These are phyloP conservation scores for Cutaneotrichosporon cyanovorans DNA, from an alignment of 1,284 basidiomycete genomes.

Conservation along the genomic window DNA sequence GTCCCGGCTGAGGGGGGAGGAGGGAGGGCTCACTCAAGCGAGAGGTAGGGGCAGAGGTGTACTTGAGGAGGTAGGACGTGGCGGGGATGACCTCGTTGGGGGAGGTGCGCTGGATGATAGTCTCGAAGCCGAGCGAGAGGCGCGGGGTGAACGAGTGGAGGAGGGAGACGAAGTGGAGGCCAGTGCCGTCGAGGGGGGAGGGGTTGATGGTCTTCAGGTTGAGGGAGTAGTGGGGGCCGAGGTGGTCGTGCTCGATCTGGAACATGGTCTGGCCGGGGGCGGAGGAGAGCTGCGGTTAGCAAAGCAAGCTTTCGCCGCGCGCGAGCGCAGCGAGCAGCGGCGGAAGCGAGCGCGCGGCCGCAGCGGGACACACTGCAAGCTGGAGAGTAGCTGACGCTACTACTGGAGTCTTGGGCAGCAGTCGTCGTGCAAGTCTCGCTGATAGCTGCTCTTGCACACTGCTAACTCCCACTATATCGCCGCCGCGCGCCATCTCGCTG, in stretches of 20 bases:
- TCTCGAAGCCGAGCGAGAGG: constrained; percentile 82
- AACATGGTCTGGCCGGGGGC: constrained; percentile 73
- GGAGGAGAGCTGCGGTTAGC: constrained; percentile 33
- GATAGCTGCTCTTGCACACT: not conserved
- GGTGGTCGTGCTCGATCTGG: constrained; percentile 90
- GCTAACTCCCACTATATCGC: not conserved
- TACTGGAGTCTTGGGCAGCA: too few relatives aligned
- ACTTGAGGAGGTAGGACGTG: constrained; percentile 83
- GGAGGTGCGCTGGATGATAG: constrained; percentile 70
- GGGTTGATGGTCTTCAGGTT: constrained; percentile 92
- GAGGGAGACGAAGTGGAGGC: constrained; percentile 88
- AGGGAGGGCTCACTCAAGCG: constrained; percentile 40
- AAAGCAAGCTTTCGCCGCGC: not conserved
- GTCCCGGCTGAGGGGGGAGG: constrained; percentile 24
- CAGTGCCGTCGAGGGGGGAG: constrained; percentile 77
- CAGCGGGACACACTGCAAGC: too few relatives aligned
- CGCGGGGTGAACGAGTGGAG: constrained; percentile 92
- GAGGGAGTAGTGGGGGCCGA: constrained; percentile 77
- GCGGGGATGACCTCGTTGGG: constrained; percentile 66
- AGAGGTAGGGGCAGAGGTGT: constrained; percentile 53
- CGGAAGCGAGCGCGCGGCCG: not conserved
- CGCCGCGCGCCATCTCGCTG: not conserved
- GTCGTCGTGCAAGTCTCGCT: too few relatives aligned
- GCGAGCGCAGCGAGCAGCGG: not conserved
- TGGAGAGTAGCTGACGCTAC: too few relatives aligned